Conservation (phyloP, 2,329 filamentous ascomycete species). For the Aspergillus eucalypticola region DNA sequence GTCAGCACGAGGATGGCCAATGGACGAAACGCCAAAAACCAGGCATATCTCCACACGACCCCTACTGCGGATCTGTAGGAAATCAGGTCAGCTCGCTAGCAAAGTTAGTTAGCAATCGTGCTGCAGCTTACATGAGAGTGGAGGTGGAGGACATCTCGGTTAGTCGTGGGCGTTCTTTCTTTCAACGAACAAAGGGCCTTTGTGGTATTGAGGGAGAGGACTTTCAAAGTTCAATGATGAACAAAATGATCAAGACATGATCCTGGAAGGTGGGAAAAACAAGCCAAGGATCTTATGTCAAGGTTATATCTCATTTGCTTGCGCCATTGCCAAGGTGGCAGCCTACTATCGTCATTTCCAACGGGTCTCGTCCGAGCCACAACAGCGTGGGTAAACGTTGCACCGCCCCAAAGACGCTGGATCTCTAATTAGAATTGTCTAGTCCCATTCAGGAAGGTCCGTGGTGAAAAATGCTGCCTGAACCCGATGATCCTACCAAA, state of each 20-base stretch:
- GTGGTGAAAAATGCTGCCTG: background rate
- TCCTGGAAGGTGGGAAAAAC: background rate
- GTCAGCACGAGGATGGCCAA: background rate
- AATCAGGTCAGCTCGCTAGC: background rate
- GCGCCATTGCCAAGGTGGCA: background rate
- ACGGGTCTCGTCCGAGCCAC: background rate
- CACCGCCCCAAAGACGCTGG: background rate
- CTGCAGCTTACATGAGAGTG: background rate
- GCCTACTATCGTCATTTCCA: background rate
- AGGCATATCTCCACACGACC: conserved; percentile 3
- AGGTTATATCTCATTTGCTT: background rate
- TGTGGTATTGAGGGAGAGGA: no score
- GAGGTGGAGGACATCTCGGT: background rate
- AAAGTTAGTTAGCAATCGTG: no score
- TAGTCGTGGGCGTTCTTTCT: no score
- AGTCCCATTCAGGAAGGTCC: background rate
- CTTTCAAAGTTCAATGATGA: background rate
- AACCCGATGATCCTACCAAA: background rate
- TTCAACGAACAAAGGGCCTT: no score
- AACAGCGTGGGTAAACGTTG: background rate
- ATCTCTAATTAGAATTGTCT: background rate
- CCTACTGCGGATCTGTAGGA: background rate
- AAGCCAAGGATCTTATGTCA: background rate
- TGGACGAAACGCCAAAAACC: background rate
- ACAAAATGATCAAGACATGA: background rate